Evolutionary conservation across 345 rosid genomes (phyloP).

Genomic region (Anacardium occidentale): DNA sequence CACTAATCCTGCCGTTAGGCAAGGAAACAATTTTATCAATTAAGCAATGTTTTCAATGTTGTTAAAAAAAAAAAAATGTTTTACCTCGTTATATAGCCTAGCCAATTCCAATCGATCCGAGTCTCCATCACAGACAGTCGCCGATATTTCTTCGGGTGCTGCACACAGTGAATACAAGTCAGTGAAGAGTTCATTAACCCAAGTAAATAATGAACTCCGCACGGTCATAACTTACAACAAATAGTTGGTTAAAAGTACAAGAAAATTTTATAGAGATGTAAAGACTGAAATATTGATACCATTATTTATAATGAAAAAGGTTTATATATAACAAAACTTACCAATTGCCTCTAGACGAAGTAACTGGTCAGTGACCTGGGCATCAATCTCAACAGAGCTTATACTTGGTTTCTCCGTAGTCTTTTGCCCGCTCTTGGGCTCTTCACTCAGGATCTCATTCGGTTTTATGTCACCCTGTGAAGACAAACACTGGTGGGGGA

Average conservation of each 20-base stretch:
- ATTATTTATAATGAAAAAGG: not conserved
- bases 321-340: slow-evolving; percentile 36
- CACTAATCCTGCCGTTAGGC: not conserved
- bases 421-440: slow-evolving; percentile 42
- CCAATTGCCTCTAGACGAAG: slow-evolving; percentile 54
- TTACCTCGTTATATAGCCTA: slow-evolving; percentile 60
- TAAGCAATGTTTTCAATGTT: not conserved
- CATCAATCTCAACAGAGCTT: slow-evolving; percentile 36
- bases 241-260: not conserved
- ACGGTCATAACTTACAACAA: not conserved
- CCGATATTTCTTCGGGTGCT: slow-evolving; percentile 63
- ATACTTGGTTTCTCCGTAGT: slow-evolving; percentile 31
- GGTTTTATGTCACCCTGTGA: slow-evolving; percentile 46
- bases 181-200: slow-evolving; percentile 7
- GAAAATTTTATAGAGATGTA: not conserved
- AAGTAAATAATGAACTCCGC: not conserved
- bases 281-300: not conserved
- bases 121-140: slow-evolving; percentile 54
- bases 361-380: slow-evolving; percentile 44
- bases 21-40: not conserved
- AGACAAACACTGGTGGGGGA: slow-evolving; percentile 20
- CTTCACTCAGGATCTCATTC: slow-evolving; percentile 45
- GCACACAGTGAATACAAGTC: slow-evolving; percentile 22
- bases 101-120: slow-evolving; percentile 53
- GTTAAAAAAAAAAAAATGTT: not conserved